Base-by-base conservation (phyloP, 225 moss, liverwort and hornwort species). In the Bryoerythrophyllum caledonicum region DNA sequence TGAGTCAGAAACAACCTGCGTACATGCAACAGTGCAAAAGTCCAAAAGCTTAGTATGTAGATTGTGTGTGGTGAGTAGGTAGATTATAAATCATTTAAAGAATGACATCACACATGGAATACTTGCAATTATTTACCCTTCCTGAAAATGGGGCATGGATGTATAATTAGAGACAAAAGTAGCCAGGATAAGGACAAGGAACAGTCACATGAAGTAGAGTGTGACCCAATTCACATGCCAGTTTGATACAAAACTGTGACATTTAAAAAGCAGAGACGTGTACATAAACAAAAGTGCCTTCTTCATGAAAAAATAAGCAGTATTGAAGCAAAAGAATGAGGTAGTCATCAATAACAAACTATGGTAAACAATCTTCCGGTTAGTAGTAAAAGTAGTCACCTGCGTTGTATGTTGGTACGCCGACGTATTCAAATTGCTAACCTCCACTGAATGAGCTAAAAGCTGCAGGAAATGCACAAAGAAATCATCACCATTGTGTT, bases 1-100 rank as follows among this genome's bases (percentile, higher is more conserved):
- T 28, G 60, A 79, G 68, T 77, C 76, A 48, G 79, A 82, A 60
- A 58, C 64, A 66, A 73, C 76, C 95, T 93, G 74, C 86, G 23
- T 54, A 66, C 48, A 77, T n/a, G 46, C 32, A 21, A 74, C 28
- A 37, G 51, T 59, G 53, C 30, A 60, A 60, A 37, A 10, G 3
- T 51, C 24, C 26, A 8, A 44, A 35, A 76, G 46, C 27, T 14
- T 23, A 32, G 32, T 32, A 32, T 32, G 32, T 32, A 32, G 32
- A 32, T 5, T 3, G n/a, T n/a, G n/a, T n/a, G n/a, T n/a, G n/a
- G 32, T 32, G 32, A 32, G 32, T 32, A 32, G 32, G 5, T 32
- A 32, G 5, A 32, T 32, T 32, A 32, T 32, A 32, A 32, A 32
- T 32, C 32, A 5, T 32, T 32, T 3, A 32, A 32, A 5, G 5